Conservation (phyloP, 2,329 filamentous ascomycete genomes). For the Xylaria sp. region DNA sequence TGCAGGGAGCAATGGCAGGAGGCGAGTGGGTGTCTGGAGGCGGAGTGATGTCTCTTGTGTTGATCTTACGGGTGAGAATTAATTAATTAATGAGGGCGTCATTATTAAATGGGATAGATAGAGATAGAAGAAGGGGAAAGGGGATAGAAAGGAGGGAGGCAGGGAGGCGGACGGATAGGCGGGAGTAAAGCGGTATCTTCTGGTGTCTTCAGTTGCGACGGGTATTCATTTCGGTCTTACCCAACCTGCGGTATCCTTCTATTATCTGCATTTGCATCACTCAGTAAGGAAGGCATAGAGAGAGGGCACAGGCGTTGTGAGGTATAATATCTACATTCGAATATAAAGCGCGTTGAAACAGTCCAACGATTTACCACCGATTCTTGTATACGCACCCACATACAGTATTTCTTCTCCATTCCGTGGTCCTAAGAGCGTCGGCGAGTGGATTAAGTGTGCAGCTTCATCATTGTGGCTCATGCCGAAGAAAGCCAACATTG, state of each 20-base stretch:
- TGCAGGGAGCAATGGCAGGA: neutral
- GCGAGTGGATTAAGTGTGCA: neutral
- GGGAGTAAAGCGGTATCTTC: neutral
- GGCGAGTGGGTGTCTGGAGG: constrained; percentile 42
- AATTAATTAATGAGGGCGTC: neutral
- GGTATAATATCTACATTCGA: neutral
- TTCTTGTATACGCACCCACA: neutral
- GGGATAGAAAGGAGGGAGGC: neutral
- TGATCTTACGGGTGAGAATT: constrained; percentile 49
- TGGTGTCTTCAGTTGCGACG: neutral
- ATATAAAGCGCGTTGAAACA: neutral
- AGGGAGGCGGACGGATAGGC: neutral
- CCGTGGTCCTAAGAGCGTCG: neutral
- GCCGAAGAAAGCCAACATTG: too few relatives aligned
- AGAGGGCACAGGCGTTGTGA: neutral
- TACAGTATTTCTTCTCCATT: neutral
- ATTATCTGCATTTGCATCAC: neutral
- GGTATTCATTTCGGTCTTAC: neutral
- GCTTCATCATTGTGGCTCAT: too few relatives aligned
- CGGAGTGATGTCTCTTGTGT: constrained; percentile 48
- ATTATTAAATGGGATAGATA: neutral
- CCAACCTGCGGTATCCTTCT: neutral
- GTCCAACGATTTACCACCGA: neutral
- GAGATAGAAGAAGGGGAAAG: neutral
- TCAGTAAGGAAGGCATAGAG: neutral